phyloP scores from a whole-genome alignment of 2,329 filamentous ascomycete species.

The Calycina herbarum region DNA sequence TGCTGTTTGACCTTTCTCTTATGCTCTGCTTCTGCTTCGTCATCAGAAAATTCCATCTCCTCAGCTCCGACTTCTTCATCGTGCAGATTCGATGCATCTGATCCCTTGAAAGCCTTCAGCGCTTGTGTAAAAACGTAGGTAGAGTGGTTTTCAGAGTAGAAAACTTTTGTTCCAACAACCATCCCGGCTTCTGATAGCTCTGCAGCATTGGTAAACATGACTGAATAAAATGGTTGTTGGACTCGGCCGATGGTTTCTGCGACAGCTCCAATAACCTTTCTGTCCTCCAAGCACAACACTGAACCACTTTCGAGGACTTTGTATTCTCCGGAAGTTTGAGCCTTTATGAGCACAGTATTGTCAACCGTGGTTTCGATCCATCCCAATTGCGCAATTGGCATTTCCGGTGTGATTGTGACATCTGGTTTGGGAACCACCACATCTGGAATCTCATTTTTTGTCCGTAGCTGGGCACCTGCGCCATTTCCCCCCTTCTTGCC shows the following conservation, averaged over 20 bases:
- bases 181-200: slow-evolving; percentile 69
- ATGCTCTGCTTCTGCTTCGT: slow-evolving; percentile 87
- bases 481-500: slow-evolving; percentile 46
- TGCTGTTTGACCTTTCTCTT: slow-evolving; percentile 70
- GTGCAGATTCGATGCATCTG: slow-evolving; percentile 91
- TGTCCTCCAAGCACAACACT: slow-evolving; percentile 74
- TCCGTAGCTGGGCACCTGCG: slow-evolving; percentile 59
- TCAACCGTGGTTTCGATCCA: slow-evolving; percentile 75
- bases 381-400: slow-evolving; percentile 75
- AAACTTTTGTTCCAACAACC: slow-evolving; percentile 69
- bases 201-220: slow-evolving; percentile 69
- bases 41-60: slow-evolving; percentile 93
- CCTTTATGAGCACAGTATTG: slow-evolving; percentile 75
- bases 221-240: slow-evolving; percentile 80
- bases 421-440: slow-evolving; percentile 71
- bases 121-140: slow-evolving; percentile 84
- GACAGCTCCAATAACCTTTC: slow-evolving; percentile 77
- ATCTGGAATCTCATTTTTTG: slow-evolving; percentile 75
- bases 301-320: slow-evolving; percentile 83
- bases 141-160: slow-evolving; percentile 77
- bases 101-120: slow-evolving; percentile 77
- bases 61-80: slow-evolving; percentile 87
- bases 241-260: slow-evolving; percentile 84
- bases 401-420: slow-evolving; percentile 73
- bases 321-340: slow-evolving; percentile 75